phyloP scores from a whole-genome alignment of 208 protist genomes.

The Trypanosoma cruzi region DNA sequence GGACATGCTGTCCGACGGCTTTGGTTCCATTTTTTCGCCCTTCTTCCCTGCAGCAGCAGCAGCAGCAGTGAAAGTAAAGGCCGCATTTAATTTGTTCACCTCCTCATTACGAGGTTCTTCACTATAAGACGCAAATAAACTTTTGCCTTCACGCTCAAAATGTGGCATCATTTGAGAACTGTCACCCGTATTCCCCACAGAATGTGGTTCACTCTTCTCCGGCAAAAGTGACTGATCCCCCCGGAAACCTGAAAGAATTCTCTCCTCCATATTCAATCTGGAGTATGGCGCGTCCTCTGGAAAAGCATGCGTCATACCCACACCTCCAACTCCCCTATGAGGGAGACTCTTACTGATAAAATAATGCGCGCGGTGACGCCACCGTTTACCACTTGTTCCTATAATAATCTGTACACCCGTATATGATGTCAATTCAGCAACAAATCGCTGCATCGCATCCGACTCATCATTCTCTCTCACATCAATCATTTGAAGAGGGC shows the following conservation, averaged over 20 bases:
- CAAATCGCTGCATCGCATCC: slow-evolving; percentile 6
- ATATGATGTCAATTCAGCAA: slow-evolving; percentile 2
- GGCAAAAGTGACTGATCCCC: background rate
- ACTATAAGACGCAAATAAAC: background rate
- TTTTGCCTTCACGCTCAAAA: background rate
- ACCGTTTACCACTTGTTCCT: slow-evolving; percentile 25
- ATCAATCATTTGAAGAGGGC: slow-evolving; percentile 21
- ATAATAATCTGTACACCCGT: slow-evolving; percentile 20
- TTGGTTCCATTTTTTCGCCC: background rate
- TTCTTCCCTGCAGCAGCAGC: background rate
- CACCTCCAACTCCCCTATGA: background rate
- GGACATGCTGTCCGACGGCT: background rate
- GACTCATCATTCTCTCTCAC: slow-evolving; percentile 29
- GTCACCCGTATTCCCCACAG: background rate
- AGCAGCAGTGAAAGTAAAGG: background rate
- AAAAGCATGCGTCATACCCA: background rate
- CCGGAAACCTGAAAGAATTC: background rate
- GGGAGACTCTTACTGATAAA: background rate
- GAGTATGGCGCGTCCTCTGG: background rate
- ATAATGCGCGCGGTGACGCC: slow-evolving; percentile 15
- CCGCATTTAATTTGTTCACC: background rate
- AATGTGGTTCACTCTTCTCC: background rate
- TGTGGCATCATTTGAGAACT: background rate
- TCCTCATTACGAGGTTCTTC: background rate
- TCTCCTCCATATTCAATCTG: background rate